Evolutionary conservation across 768 basidiomycete species (phyloP), one percentile per base, ranked within the genome.

Genomic region (Pleurotus cornucopiae): DNA sequence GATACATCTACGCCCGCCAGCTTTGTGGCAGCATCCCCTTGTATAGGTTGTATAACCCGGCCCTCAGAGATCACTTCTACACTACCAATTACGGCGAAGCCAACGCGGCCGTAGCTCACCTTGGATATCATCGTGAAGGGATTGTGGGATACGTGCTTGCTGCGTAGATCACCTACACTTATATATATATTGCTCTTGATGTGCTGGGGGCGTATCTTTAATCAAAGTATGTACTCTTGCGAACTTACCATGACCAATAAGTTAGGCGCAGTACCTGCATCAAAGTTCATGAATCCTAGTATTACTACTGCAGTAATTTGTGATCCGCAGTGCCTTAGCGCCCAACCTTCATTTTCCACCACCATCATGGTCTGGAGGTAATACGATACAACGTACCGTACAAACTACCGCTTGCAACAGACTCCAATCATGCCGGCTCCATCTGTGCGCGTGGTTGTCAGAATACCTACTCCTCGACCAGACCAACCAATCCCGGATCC

Each of bases 401-500:
- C 3, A 34, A 34, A 34, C 30, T 11, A 9, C 11, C 30, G 30
- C 30, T 34, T 9, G 30, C 30, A 9, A 34, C 11, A 9, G 11
- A 34, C 30, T 34, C 30, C 9, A 34, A 3, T 34, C 16, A 75
- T 73, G 73, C 68, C 71, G 55, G 56, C 70, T 49, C 65, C 68
- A 4, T 60, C 71, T 48, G 73, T 88, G 18, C 85, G 91, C 47
- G 85, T 94, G 20, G 84, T 94, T 26, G 85, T 94, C 40, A 80
- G 89, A 54, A 72, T 94, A 12, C 91, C 91, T 2, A 88, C 82
- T 67, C 84, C 90, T 66, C 80, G 90, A 46, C 88, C 90, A 9
- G 87, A 89, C 49, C 77, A 86, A 47, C 77, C 87, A 9, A 69
- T 76, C 6, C 69, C 72, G n/a, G 82, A 91, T 60, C 89, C 89